Evolutionary conservation across 108 stramenopile species (phyloP), one percentile per base, ranked within the genome.

Genomic region (Skeletonema costatum): DNA sequence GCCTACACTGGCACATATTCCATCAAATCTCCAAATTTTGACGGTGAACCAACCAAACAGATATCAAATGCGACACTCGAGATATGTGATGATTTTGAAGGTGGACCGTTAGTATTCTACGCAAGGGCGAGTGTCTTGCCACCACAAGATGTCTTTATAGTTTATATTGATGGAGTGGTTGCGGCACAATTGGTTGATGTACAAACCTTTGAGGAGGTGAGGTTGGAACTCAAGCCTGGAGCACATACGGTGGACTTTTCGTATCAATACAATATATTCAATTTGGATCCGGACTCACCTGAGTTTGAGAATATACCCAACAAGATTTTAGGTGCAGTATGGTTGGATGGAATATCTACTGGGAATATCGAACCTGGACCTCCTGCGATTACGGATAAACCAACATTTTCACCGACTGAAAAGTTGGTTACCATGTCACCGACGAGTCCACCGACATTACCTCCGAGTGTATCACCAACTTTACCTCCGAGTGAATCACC

Each of bases 1-100:
- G 79, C 60, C 12, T 63, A 65, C 13, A 74, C 41, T 32, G 79
- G 79, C 16, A 42, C 36, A 1, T 80, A 80, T 59, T 80, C 79
- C 19, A 80, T 80, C 60, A 80, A 56, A 36, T 74, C 73, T 56
- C 70, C 70, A 3, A 61, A 12, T 11, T 64, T 80, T 16, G 21
- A 66, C 17, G 16, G 48, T 17, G 68, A 46, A 17, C 73, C 66
- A 44, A 31, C 31, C 35, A 67, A 51, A 39, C 68, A 69, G 66
- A 41, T 56, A 1, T 80, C 79, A 1, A 80, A 80, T 44, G 59
- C 74, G 4, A 80, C 79, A 32, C 56, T 80, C 36, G 60, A 21
- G 2, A 73, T 73, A 6, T 69, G 53, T 65, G 51, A 60, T 39
- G 50, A 68, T 30, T 80, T 42, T 65, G 39, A 51, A 44, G 72